Base-by-base conservation (phyloP, 192 early-diverging fungal species). In the Piromyces finnis region DNA sequence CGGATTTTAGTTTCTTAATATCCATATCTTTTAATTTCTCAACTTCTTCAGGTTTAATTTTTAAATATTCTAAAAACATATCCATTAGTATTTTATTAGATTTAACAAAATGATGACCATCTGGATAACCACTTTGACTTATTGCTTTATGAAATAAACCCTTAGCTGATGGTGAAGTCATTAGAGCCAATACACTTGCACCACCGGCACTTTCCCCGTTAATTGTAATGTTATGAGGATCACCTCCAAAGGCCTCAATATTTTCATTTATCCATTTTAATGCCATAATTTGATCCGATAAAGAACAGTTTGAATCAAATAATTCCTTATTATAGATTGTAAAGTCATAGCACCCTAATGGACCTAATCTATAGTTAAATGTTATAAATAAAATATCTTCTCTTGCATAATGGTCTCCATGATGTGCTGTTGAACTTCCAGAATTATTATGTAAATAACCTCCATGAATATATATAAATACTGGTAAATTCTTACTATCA, bases 401-500 rank as follows among this genome's bases (percentile, higher is more conserved):
- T 14, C 13, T 37, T 1, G 36, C 36, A 37, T 37, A 37, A 5
- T 51, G 2, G 14, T 51, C 41, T 22, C 88, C 88, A 78, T 90
- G 78, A 82, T 88, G 89, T 26, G 84, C 59, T 30, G 36, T 78
- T 28, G 79, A 80, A 36, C 79, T 82, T 7, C 78, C 78, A 16
- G 78, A 80, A 77, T 89, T 88, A 79, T 79, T 84, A 29, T 83
- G 82, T 79, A 87, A 89, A 39, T 83, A 86, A 30, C 92, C 92
- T 17, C 88, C 87, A 77, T 92, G 87, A 29, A 92, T 85, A 78
- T 84, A 92, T 14, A 92, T 84, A 80, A 91, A 82, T 7, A 92
- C 91, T 35, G 92, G 91, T 27, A 88, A 82, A n/a, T 83, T 82
- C 6, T 68, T 77, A n/a, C 68, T 82, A 35, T 81, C 78, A 12